Evolutionary conservation across 495 filamentous ascomycete species (phyloP).

Genomic region (Penicillium atrosanguineum): DNA sequence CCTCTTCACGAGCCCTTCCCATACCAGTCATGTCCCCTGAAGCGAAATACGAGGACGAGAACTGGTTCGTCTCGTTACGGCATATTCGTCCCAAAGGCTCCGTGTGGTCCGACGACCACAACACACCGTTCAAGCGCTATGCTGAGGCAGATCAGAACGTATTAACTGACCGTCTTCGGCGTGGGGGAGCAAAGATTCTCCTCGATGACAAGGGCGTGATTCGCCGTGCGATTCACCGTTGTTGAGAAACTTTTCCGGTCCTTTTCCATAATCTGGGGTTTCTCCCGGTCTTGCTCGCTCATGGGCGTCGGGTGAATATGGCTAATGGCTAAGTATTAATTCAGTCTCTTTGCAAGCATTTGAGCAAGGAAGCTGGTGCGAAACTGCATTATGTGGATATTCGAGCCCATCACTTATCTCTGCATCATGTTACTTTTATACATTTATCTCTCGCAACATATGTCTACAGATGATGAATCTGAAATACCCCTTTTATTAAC

Average conservation of each 20-base stretch:
- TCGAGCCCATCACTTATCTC: not conserved
- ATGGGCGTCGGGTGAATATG: not conserved
- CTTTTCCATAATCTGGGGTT: not conserved
- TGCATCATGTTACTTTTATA: not conserved
- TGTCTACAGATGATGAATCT: not conserved
- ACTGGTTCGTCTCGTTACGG: constrained; percentile 38
- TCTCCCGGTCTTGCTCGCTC: not conserved
- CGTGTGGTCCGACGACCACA: constrained; percentile 33
- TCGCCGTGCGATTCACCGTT: constrained; percentile 19
- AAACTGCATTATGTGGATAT: not conserved
- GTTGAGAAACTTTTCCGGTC: not conserved
- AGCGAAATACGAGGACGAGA: constrained; percentile 21
- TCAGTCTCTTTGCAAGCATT: not conserved
- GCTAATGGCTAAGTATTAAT: not conserved
- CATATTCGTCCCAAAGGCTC: constrained; percentile 23
- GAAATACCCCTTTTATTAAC: not conserved
- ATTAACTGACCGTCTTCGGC: constrained; percentile 22
- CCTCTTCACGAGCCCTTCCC: not conserved
- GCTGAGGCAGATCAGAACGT: constrained; percentile 37
- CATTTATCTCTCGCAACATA: not conserved
- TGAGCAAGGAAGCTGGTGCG: not conserved
- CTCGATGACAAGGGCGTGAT: constrained; percentile 38
- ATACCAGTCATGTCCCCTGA: constrained; percentile 8
- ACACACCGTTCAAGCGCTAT: constrained; percentile 46
- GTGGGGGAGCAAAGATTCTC: constrained; percentile 25